These are phyloP conservation scores for Camelina sativa DNA, from an alignment of 345 rosid genomes.

Conservation along the genomic window DNA sequence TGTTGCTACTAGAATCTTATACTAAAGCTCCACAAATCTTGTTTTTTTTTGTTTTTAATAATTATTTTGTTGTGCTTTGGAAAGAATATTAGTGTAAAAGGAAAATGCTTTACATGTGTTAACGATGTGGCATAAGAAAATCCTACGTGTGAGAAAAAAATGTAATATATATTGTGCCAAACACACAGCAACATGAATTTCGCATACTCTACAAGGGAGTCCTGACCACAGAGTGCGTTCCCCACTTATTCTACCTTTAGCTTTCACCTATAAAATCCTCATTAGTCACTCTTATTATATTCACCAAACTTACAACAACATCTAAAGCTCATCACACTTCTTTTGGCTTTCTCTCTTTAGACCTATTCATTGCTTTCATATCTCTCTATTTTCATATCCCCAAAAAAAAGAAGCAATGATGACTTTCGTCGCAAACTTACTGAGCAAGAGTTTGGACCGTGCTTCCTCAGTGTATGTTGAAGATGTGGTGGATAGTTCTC, in stretches of 20 bases:
- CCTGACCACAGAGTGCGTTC: not conserved
- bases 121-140: conserved; percentile 36
- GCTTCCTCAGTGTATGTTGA: conserved; percentile 4
- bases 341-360: conserved; percentile 9
- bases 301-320: conserved; percentile 32
- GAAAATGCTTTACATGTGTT: conserved; percentile 25
- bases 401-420: not conserved
- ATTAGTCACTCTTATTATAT: conserved; percentile 9
- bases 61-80: not conserved
- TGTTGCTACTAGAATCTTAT: not conserved
- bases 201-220: conserved; percentile 21
- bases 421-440: not conserved
- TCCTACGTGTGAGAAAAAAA: conserved; percentile 34
- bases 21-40: not conserved
- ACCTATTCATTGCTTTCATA: not conserved
- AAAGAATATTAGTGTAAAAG: not conserved
- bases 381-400: not conserved
- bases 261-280: conserved; percentile 30
- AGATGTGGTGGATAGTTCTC: conserved; percentile 28
- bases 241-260: not conserved
- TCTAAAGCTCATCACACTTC: conserved; percentile 8
- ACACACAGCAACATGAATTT: conserved; percentile 30
- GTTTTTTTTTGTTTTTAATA: not conserved
- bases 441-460: not conserved
- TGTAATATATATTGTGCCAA: conserved; percentile 17